Conservation (phyloP, 1,139 yeast species). For the Dujonia santamariae region DNA sequence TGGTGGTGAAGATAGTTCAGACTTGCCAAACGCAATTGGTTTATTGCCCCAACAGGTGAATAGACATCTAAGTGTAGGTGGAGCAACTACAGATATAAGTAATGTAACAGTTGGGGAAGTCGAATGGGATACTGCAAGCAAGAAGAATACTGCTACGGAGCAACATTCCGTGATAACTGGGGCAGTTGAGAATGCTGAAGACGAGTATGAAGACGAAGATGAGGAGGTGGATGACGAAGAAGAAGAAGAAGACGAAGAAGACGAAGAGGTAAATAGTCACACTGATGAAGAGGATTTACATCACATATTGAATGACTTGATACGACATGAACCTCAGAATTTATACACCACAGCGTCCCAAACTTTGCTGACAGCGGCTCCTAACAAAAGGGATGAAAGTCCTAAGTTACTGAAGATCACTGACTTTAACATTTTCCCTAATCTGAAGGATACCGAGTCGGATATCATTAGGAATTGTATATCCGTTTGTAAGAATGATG, state of each 20-base stretch:
- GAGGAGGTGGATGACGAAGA: slow-evolving; percentile 10
- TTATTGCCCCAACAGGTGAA: no score
- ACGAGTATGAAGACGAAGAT: slow-evolving; percentile 11
- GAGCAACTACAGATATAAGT: no score
- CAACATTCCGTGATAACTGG: no score
- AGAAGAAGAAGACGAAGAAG: slow-evolving; percentile 1
- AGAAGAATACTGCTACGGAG: no score
- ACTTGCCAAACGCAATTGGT: no score
- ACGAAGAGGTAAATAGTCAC: no score
- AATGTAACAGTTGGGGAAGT: no score
- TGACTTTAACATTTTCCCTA: slow-evolving; percentile 4
- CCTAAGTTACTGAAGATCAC: background rate
- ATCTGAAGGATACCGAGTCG: background rate
- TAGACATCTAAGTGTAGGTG: no score
- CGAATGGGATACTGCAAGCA: no score
- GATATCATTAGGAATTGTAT: slow-evolving; percentile 13
- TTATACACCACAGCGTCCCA: slow-evolving; percentile 4
- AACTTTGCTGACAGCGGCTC: background rate
- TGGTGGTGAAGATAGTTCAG: no score
- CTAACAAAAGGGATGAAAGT: background rate
- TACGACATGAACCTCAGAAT: slow-evolving; percentile 15
- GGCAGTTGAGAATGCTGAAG: background rate
- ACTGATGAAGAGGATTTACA: slow-evolving; percentile 28
- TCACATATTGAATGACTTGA: slow-evolving; percentile 23
- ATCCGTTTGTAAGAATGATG: slow-evolving; percentile 21